Conservation (phyloP, 2,329 filamentous ascomycete species). For the Penicillium fuscoglaucum region DNA sequence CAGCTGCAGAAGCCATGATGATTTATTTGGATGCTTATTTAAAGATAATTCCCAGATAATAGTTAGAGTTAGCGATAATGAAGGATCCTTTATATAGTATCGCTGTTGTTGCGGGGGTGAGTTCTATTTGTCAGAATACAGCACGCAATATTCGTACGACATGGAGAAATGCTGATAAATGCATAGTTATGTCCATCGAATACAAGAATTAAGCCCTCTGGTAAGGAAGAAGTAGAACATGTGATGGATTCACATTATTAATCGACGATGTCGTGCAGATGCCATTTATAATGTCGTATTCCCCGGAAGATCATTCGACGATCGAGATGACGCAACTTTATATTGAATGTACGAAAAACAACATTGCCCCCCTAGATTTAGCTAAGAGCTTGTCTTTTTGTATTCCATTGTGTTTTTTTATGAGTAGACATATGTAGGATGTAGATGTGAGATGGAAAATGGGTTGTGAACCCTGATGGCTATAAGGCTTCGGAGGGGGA, state of each 20-base stretch:
- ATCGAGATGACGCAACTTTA: background rate
- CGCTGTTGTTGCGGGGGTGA: constrained; percentile 18
- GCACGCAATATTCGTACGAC: constrained; percentile 34
- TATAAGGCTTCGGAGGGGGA: too few relatives aligned
- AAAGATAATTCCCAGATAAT: background rate
- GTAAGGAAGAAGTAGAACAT: constrained; percentile 7
- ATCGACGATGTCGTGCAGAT: background rate
- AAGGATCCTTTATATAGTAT: constrained; percentile 13
- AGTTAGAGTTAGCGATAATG: background rate
- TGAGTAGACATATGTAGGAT: background rate
- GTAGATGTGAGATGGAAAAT: background rate
- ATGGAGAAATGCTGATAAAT: constrained; percentile 35
- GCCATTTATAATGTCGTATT: constrained; percentile 3
- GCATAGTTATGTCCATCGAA: background rate
- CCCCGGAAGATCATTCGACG: background rate
- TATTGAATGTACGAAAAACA: background rate
- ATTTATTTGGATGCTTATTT: background rate
- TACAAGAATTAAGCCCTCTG: background rate
- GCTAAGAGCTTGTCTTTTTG: background rate
- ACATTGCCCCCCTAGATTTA: background rate
- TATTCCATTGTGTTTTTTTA: background rate
- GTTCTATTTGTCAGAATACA: constrained; percentile 34
- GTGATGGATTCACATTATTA: constrained; percentile 8
- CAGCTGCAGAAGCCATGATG: constrained; percentile 34
- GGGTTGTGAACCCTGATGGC: too few relatives aligned